Evolutionary conservation across 257 asterid species (phyloP).

Genomic region (Plantago ovata): DNA sequence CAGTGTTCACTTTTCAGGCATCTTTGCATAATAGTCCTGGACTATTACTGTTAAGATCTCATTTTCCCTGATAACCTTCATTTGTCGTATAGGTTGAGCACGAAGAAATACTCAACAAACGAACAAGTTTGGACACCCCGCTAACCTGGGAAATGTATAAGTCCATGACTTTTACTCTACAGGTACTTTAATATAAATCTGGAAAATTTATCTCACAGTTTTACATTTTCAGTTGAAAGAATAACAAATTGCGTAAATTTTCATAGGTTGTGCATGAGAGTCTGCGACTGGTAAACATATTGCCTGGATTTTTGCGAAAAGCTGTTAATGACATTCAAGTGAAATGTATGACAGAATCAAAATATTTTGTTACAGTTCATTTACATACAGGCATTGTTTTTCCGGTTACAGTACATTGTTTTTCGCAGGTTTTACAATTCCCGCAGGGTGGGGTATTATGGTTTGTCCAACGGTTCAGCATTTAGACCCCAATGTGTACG

Average conservation of each 20-base stretch:
- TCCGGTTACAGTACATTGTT: neutral
- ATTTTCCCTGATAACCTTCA: neutral
- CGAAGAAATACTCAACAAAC: conserved; percentile 24
- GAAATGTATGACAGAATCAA: conserved; percentile 9
- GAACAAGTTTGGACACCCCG: conserved; percentile 11
- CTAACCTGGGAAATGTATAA: conserved; percentile 28
- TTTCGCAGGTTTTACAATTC: conserved; percentile 33
- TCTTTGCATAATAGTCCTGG: too few species aligned
- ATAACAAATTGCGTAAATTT: too few species aligned
- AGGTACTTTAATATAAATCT: neutral
- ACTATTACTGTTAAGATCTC: neutral
- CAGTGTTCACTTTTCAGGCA: neutral
- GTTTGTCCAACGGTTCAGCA: conserved; percentile 22
- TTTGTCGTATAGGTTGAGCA: conserved; percentile 23
- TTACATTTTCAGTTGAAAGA: too few species aligned
- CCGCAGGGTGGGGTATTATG: conserved; percentile 34
- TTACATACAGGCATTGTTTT: neutral
- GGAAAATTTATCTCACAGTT: neutral
- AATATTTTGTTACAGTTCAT: neutral
- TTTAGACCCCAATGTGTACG: conserved; percentile 25
- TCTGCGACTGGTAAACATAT: conserved; percentile 20
- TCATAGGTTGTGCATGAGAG: conserved; percentile 31
- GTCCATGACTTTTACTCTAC: conserved; percentile 35
- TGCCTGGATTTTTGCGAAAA: conserved; percentile 28
- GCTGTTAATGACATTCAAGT: conserved; percentile 24